phyloP scores from a whole-genome alignment of 2,329 filamentous ascomycete genomes.

The Exophiala xenobiotica region DNA sequence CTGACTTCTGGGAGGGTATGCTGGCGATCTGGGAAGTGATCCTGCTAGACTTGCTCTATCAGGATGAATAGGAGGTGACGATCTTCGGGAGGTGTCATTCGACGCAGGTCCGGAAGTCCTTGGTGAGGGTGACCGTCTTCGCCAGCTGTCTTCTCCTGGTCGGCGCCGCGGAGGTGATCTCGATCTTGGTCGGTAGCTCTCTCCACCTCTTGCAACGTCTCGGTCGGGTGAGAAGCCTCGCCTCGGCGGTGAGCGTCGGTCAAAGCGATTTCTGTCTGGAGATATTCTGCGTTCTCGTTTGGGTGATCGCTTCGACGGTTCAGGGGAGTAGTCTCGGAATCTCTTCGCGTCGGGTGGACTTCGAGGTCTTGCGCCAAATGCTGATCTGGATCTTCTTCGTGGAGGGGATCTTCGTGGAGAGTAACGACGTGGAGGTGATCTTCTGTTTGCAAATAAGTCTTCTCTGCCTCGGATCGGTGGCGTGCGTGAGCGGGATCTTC shows the following conservation, averaged over 20 bases:
- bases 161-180: slow-evolving; percentile 52
- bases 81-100: slow-evolving; percentile 58
- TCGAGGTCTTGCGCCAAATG: slow-evolving; percentile 36
- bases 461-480: slow-evolving; percentile 41
- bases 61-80: slow-evolving; percentile 59
- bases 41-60: slow-evolving; percentile 49
- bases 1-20: slow-evolving; percentile 21
- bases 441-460: slow-evolving; percentile 36
- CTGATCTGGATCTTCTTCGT: slow-evolving; percentile 42
- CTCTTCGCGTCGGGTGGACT: slow-evolving; percentile 37
- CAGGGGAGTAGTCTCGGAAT: slow-evolving; percentile 39
- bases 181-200: slow-evolving; percentile 46
- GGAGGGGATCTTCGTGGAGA: slow-evolving; percentile 45
- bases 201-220: slow-evolving; percentile 30
- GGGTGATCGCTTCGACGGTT: slow-evolving; percentile 33
- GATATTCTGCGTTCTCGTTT: slow-evolving; percentile 38
- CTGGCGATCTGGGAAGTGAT: slow-evolving; percentile 31
- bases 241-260: slow-evolving; percentile 36
- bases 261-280: slow-evolving; percentile 33
- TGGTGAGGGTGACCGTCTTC: slow-evolving; percentile 56
- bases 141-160: slow-evolving; percentile 52
- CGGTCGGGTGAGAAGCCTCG: slow-evolving; percentile 35
- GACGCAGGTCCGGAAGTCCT: slow-evolving; percentile 55
- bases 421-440: slow-evolving; percentile 41
- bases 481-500: slow-evolving; percentile 40